Evolutionary conservation across 164 flowering plant genomes (phyloP).

Genomic region (Amborella trichopoda): DNA sequence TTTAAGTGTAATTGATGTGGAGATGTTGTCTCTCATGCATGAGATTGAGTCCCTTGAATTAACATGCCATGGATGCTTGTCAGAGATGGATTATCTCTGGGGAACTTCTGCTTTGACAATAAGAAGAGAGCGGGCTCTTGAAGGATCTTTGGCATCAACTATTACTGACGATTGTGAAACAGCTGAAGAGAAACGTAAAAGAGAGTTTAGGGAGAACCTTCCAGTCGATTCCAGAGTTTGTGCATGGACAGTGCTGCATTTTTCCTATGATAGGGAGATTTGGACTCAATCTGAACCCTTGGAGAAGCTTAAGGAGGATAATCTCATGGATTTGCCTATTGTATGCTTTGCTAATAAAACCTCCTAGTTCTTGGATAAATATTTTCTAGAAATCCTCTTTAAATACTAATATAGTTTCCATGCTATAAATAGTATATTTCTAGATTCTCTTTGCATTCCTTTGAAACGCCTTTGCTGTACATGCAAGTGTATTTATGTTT

Average conservation of each 20-base stretch:
- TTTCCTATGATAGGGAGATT: slow-evolving; percentile 43
- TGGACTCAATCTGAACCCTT: slow-evolving; percentile 7
- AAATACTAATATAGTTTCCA: too few species aligned
- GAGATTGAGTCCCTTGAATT: slow-evolving; percentile 42
- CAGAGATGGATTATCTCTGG: slow-evolving; percentile 79
- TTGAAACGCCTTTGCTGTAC: too few species aligned
- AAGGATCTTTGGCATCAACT: slow-evolving; percentile 17
- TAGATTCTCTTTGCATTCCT: too few species aligned
- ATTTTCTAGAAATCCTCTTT: too few species aligned
- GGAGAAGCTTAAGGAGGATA: slow-evolving; percentile 17
- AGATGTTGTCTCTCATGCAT: slow-evolving; percentile 46
- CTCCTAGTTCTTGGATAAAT: too few species aligned
- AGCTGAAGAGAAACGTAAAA: slow-evolving; percentile 33
- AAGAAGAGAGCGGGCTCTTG: slow-evolving; percentile 32
- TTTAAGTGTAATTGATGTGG: slow-evolving; percentile 57
- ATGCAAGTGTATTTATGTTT: too few species aligned
- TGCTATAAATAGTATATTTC: too few species aligned
- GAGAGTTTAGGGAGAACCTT: slow-evolving; percentile 65
- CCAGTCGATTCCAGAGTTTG: slow-evolving; percentile 55
- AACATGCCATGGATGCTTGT: slow-evolving; percentile 16
- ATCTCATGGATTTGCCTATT: slow-evolving; percentile 11
- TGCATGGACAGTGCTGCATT: slow-evolving; percentile 42
- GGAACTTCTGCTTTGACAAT: slow-evolving; percentile 51
- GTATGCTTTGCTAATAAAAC: slow-evolving; percentile 18
- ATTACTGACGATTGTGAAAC: slow-evolving; percentile 20